A percentile compares a stretch with the other conserved stretches of the same genome.
phyloP scores from a whole-genome alignment of 352 stramenopile species.

The Globisporangium takayamanum region DNA sequence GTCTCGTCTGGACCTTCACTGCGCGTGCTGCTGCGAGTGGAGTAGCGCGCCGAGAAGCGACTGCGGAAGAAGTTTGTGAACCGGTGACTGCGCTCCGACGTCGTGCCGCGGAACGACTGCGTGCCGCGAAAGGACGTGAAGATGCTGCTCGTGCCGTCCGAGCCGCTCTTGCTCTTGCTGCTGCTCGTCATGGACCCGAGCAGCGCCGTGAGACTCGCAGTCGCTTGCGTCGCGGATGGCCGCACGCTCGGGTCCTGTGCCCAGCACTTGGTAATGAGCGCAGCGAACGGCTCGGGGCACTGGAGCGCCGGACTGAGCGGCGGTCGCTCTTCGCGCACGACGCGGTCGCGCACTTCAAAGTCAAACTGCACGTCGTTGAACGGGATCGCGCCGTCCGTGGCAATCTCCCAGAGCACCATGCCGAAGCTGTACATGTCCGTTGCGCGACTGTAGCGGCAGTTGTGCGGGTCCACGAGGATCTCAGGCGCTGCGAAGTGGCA shows the following conservation, averaged over 20 bases:
- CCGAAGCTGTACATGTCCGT: slow-evolving; percentile 79
- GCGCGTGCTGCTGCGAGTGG: slow-evolving; percentile 26
- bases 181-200: slow-evolving; percentile 33
- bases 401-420: slow-evolving; percentile 63
- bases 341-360: slow-evolving; percentile 55
- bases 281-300: slow-evolving; percentile 45
- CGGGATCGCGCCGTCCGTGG: slow-evolving; percentile 52
- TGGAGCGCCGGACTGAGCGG: slow-evolving; percentile 26
- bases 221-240: slow-evolving; percentile 40
- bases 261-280: slow-evolving; percentile 59
- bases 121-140: slow-evolving; percentile 48
- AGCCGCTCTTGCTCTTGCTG: slow-evolving; percentile 6
- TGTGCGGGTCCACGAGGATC: slow-evolving; percentile 58
- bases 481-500: slow-evolving; percentile 36
- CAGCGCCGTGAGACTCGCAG: slow-evolving; percentile 44
- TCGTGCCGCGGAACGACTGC: slow-evolving; percentile 13
- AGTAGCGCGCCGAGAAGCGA: slow-evolving; percentile 30
- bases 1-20: slow-evolving; percentile 20
- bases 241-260: slow-evolving; percentile 45
- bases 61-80: slow-evolving; percentile 65
- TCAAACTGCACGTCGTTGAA: slow-evolving; percentile 63
- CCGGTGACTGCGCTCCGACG: slow-evolving; percentile 4
- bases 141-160: slow-evolving; percentile 45
- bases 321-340: slow-evolving; percentile 50
- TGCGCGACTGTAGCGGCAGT: slow-evolving; percentile 61